Base-by-base conservation (phyloP, 108 stramenopile species). In the Pseudonitzschia delicatissima region DNA sequence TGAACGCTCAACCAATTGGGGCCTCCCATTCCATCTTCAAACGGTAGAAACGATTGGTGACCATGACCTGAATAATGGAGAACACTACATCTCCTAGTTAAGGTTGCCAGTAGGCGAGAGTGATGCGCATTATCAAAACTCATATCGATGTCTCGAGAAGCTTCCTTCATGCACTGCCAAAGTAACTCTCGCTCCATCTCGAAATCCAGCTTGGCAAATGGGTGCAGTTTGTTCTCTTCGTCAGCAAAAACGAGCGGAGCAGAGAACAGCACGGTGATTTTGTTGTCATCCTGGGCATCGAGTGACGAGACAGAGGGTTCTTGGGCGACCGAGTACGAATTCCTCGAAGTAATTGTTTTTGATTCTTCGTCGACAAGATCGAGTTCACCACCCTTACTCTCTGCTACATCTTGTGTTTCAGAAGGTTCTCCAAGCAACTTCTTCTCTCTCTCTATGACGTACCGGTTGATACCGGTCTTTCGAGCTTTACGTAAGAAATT, bases 21-120 rank as follows among this genome's bases (percentile, higher is more conserved):
- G 5, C 93, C 93, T 9, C 87, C 85, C 62, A 67, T 82, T 29
- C 86, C 87, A 75, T 94, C 88, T 79, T 94, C 93, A 50, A 94
- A 91, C 29, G 88, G 87, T 11, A 94, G 69, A 57, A 70, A 84
- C 13, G 71, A 26, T 34, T 73, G 78, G 59, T 89, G 87, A 9
- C 93, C 93, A 66, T 94, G 93, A 21, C 93, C 93, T 20, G 85
- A 87, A 82, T 85, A 94, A 59, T 94, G 93, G 4, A 94, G 63
- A 39, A 84, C 87, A 25, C 78, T 64, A 69, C 86, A 82, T 2
- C 87, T 78, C 66, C 80, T 71, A 26, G 92, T 79, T 44, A 90
- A 27, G 5, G 77, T 64, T 36, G 88, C 82, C 27, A 83, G 73
- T 17, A 94, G 82, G 7, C 84, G 77, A 25, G 86, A 68, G 49